phyloP scores from a whole-genome alignment of 1,284 basidiomycete species.

The Phlebopus sp. region DNA sequence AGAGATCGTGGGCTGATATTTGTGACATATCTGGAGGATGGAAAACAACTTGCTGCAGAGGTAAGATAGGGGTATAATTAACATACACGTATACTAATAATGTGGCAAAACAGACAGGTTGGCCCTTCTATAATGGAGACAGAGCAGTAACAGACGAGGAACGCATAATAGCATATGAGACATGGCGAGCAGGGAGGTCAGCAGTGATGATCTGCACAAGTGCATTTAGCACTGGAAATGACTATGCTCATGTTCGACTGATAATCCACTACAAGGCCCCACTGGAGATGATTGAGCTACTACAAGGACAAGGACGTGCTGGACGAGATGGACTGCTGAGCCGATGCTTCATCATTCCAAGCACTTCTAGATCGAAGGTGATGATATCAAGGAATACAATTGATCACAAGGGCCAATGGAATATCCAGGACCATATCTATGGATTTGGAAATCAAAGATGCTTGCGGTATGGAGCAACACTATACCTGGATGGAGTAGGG shows the following conservation, averaged over 20 bases:
- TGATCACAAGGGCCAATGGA: conserved; percentile 2
- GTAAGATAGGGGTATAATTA: too few relatives aligned
- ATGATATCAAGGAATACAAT: neutral
- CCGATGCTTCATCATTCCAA: neutral
- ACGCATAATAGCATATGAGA: neutral
- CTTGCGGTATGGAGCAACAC: neutral
- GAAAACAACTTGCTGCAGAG: too few relatives aligned
- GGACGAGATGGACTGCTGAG: neutral
- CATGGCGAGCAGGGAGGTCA: neutral
- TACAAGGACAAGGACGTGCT: conserved; percentile 1
- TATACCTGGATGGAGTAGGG: neutral
- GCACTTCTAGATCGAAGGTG: neutral
- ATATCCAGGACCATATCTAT: neutral
- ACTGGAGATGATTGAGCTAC: neutral
- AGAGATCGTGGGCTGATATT: conserved; percentile 3
- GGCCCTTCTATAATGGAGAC: conserved; percentile 2
- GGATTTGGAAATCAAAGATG: neutral
- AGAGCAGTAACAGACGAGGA: neutral
- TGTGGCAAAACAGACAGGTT: neutral
- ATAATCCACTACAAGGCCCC: neutral
- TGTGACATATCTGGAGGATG: conserved; percentile 2
- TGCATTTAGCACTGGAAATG: conserved; percentile 3
- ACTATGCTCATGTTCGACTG: neutral
- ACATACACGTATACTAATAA: too few relatives aligned
- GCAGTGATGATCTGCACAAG: conserved; percentile 3